Evolutionary conservation across 768 basidiomycete species (phyloP).

Genomic region (Coprinopsis cinerea): DNA sequence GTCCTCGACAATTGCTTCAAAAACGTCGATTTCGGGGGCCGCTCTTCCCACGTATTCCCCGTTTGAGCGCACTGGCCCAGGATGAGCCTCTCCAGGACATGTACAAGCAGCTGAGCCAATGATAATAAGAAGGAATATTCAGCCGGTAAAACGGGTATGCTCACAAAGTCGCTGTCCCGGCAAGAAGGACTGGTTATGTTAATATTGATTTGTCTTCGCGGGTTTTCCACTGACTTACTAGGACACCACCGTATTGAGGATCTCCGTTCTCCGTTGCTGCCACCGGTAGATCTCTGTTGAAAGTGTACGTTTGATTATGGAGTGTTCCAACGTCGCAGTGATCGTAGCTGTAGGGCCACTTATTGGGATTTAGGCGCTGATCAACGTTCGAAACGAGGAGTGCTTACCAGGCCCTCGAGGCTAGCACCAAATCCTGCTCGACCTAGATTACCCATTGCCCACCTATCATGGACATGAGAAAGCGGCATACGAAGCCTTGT

Average conservation of each 20-base stretch:
- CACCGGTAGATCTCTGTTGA: conserved; percentile 37
- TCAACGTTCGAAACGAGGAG: neutral
- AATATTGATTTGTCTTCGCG: too few species aligned
- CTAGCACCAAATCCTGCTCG: conserved; percentile 70
- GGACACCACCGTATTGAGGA: conserved; percentile 29
- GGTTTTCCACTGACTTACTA: conserved; percentile 25
- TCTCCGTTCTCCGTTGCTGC: conserved; percentile 39
- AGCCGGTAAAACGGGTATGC: conserved; percentile 1
- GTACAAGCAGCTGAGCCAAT: conserved; percentile 29
- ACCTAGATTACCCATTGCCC: conserved; percentile 54
- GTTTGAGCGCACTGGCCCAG: conserved; percentile 33
- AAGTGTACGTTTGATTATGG: conserved; percentile 70
- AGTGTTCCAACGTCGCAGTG: conserved; percentile 78
- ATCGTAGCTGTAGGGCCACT: conserved; percentile 70
- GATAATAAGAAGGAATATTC: neutral
- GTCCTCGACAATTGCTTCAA: conserved; percentile 43
- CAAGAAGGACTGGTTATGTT: conserved; percentile 60
- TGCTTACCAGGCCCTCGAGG: conserved; percentile 58
- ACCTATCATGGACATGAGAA: conserved; percentile 19
- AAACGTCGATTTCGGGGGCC: conserved; percentile 66
- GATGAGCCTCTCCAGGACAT: conserved; percentile 35
- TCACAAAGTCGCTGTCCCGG: conserved; percentile 49
- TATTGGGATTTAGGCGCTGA: neutral
- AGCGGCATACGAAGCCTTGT: neutral
- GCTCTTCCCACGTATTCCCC: conserved; percentile 53